Base-by-base conservation (phyloP, 106 monocot species). In the Gastrodia elata region DNA sequence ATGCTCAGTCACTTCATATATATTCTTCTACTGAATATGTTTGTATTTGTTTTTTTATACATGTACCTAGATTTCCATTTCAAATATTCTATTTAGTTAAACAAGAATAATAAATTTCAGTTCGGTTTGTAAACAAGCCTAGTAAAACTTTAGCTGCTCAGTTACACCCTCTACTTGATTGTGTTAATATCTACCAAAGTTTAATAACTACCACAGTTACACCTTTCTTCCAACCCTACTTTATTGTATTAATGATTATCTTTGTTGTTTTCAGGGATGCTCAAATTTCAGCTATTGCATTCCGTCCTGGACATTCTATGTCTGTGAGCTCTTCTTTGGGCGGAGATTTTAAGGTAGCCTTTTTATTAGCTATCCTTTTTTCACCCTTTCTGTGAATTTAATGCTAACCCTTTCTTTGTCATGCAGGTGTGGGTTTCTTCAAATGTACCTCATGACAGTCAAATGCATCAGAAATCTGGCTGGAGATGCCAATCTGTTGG, bases 401-500 rank as follows among this genome's bases (percentile, higher is more conserved):
- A 36, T 76, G 39, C 48, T 71, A 48, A 35, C 35, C 18, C 8
- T 6, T n/a, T 67, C 35, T 7, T 38, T 67, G 2, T 67, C 0
- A 38, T 37, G 40, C 71, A 97, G 97, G 74, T 86, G 24, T 97
- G 97, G 97, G 73, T 82, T 61, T 76, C 68, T 72, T 75, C 75
- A 37, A 22, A 20, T 39, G 46, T 5, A 27, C 38, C 73, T 36
- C 65, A 76, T 30, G 82, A 75, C 72, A 77, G 79, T 78, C 74
- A 78, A 55, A 79, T 36, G 36, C 64, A 81, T 73, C 74, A 86
- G 69, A 91, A 76, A 78, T 73, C 79, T 82, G 90, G 90, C 73
- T 97, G 97, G 97, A 84, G 81, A 83, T 97, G 97, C 77, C 88
- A 87, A 79, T 90, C 93, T 70, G 84, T 97, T 83, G 97, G 97